Evolutionary conservation across 2,329 filamentous ascomycete genomes (phyloP).

Genomic region (Cladosporium cucumerinum): DNA sequence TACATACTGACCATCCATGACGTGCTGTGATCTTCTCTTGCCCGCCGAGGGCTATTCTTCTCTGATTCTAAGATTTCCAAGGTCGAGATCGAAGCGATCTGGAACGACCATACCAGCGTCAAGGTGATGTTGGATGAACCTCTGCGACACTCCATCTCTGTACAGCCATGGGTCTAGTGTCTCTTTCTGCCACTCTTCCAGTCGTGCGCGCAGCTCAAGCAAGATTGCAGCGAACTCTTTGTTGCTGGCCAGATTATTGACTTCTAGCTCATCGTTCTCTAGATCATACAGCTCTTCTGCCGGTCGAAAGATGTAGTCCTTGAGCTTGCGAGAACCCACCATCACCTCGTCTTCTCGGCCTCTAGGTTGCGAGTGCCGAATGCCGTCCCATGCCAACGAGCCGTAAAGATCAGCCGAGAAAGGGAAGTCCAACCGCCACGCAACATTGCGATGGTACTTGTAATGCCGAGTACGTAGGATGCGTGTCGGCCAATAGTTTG

Average conservation of each 20-base stretch:
- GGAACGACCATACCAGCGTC: slow-evolving; percentile 25
- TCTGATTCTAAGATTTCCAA: slow-evolving; percentile 19
- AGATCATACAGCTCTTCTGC: slow-evolving; percentile 50
- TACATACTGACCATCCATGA: not conserved
- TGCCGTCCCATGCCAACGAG: slow-evolving; percentile 44
- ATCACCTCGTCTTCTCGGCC: slow-evolving; percentile 34
- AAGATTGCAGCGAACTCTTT: slow-evolving; percentile 33
- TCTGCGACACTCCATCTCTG: slow-evolving; percentile 27
- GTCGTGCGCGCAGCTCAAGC: slow-evolving; percentile 31
- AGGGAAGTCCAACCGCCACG: slow-evolving; percentile 33
- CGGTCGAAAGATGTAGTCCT: slow-evolving; percentile 44
- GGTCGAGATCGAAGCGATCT: slow-evolving; percentile 28
- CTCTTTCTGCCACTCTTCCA: slow-evolving; percentile 37
- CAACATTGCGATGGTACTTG: slow-evolving; percentile 53
- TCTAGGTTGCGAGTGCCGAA: slow-evolving; percentile 29
- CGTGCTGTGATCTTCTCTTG: not conserved
- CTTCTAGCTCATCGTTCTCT: slow-evolving; percentile 45
- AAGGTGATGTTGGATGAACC: slow-evolving; percentile 19
- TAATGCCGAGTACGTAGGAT: slow-evolving; percentile 43
- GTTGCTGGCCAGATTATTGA: slow-evolving; percentile 43
- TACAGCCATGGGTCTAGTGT: slow-evolving; percentile 38
- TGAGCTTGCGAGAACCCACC: slow-evolving; percentile 42
- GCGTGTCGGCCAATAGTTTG: slow-evolving; percentile 52
- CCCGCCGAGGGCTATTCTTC: not conserved
- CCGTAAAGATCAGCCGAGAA: slow-evolving; percentile 45